A percentile compares a stretch with the other conserved stretches of the same genome.
Conservation (phyloP, 2,329 filamentous ascomycete species). For the Aspergillus jensenii region DNA sequence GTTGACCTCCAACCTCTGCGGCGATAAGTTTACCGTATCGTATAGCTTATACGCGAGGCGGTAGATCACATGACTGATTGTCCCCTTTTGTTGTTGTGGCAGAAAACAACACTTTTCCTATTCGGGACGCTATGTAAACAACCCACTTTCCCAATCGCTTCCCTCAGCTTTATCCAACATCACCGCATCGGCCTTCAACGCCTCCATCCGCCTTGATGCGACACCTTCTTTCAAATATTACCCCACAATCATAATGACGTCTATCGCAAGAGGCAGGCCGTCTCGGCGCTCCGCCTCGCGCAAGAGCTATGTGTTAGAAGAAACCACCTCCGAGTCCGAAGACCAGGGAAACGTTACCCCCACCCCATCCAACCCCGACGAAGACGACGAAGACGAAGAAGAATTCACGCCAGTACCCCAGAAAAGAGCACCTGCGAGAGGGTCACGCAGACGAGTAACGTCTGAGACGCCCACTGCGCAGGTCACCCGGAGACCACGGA, state of each 20-base stretch:
- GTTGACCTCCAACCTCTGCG: background rate
- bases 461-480: conserved; percentile 45
- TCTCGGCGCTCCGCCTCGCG: conserved; percentile 63
- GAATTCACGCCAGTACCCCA: conserved; percentile 75
- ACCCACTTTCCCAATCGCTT: conserved; percentile 32
- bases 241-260: conserved; percentile 34
- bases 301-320: conserved; percentile 73
- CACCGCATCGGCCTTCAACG: conserved; percentile 13
- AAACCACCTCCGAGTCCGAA: conserved; percentile 72
- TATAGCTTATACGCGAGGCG: conserved; percentile 20
- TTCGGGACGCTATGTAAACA: conserved; percentile 40
- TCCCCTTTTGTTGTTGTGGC: conserved; percentile 29
- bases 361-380: conserved; percentile 43
- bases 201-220: conserved; percentile 28
- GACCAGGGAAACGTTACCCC: conserved; percentile 52
- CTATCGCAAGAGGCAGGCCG: conserved; percentile 50
- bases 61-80: conserved; percentile 18
- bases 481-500: conserved; percentile 36
- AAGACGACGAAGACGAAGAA: conserved; percentile 59
- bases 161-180: conserved; percentile 14
- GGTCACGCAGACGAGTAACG: conserved; percentile 55
- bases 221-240: conserved; percentile 19
- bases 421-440: conserved; percentile 54
- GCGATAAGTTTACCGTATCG: conserved; percentile 1
- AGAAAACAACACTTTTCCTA: conserved; percentile 33